Conservation (phyloP, 257 asterid species). For the Jaltomata sinuosa region DNA sequence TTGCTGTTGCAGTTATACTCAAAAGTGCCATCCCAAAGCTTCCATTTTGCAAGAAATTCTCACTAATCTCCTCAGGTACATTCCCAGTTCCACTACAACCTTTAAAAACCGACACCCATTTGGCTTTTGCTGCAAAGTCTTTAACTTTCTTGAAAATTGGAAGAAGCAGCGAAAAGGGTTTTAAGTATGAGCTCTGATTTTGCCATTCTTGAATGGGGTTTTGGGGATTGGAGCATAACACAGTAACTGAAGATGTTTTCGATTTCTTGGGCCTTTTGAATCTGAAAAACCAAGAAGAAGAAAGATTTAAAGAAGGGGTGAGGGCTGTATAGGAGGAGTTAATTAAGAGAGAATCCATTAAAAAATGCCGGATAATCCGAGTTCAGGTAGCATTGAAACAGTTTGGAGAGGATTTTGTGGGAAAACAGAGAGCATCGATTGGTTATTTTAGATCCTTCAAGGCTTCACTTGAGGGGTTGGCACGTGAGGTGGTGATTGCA, state of each 20-base stretch:
- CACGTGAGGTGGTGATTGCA: conserved; percentile 4
- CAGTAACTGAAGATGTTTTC: conserved; percentile 12
- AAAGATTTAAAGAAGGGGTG: neutral
- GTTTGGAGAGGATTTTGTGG: conserved; percentile 6
- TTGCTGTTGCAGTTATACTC: conserved; percentile 73
- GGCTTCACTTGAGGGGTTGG: neutral
- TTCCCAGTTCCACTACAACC: conserved; percentile 10
- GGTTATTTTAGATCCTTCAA: neutral
- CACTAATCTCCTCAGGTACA: conserved; percentile 6
- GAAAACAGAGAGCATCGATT: conserved; percentile 1
- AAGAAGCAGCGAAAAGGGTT: conserved; percentile 39
- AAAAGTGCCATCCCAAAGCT: conserved; percentile 58
- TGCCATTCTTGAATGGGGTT: conserved; percentile 33
- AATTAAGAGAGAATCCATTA: conserved; percentile 39
- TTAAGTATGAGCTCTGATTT: conserved; percentile 16
- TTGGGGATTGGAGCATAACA: conserved; percentile 13
- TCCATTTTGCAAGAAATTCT: conserved; percentile 35
- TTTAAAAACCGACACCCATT: conserved; percentile 19
- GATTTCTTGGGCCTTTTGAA: conserved; percentile 11
- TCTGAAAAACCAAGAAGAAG: conserved; percentile 15
- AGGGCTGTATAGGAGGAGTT: conserved; percentile 21
- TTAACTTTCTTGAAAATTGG: conserved; percentile 40
- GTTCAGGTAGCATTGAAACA: conserved; percentile 27
- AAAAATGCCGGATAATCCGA: neutral
- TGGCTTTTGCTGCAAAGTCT: conserved; percentile 31